A percentile compares a stretch with the other conserved stretches of the same genome.
These are phyloP conservation scores for Austroboletus novae-zelandiae DNA, from an alignment of 1,284 basidiomycete species.

Conservation along the genomic window DNA sequence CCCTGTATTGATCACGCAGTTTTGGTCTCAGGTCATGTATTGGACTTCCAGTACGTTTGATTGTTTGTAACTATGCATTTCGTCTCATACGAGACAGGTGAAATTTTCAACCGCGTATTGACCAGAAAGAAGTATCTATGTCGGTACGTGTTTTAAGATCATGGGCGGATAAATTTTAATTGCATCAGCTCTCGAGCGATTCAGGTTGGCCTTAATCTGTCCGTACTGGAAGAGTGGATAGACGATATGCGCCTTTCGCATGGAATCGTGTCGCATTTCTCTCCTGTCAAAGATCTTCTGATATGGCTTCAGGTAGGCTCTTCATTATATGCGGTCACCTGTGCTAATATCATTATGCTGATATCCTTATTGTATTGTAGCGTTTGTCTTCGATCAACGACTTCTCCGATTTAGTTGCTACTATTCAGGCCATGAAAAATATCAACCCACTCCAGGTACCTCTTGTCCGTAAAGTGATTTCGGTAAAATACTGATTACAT, in stretches of 20 bases:
- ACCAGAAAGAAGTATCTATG: constrained; percentile 93
- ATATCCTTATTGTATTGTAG: constrained; percentile 39
- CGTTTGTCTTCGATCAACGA: constrained; percentile 83
- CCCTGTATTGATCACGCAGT: constrained; percentile 84
- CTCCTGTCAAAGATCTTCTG: constrained; percentile 82
- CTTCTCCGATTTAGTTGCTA: constrained; percentile 85
- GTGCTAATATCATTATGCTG: background rate
- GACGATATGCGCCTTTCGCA: constrained; percentile 77
- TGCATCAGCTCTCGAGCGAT: constrained; percentile 71
- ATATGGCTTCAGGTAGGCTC: constrained; percentile 78
- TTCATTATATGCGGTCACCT: background rate
- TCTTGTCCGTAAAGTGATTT: constrained; percentile 1
- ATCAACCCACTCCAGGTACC: constrained; percentile 88
- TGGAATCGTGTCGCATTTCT: constrained; percentile 79
- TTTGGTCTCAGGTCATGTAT: constrained; percentile 94
- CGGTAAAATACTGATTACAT: constrained; percentile 1
- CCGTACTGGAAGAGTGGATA: constrained; percentile 90
- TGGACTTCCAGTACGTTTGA: constrained; percentile 77
- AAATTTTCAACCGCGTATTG: constrained; percentile 92
- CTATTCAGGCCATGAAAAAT: constrained; percentile 82
- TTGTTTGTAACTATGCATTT: background rate
- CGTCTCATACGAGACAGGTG: constrained; percentile 50
- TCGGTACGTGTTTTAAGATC: constrained; percentile 48
- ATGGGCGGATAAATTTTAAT: constrained; percentile 4
- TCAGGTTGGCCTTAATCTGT: constrained; percentile 89